phyloP scores from a whole-genome alignment of 495 filamentous ascomycete genomes.

The Penicillium parvum region DNA sequence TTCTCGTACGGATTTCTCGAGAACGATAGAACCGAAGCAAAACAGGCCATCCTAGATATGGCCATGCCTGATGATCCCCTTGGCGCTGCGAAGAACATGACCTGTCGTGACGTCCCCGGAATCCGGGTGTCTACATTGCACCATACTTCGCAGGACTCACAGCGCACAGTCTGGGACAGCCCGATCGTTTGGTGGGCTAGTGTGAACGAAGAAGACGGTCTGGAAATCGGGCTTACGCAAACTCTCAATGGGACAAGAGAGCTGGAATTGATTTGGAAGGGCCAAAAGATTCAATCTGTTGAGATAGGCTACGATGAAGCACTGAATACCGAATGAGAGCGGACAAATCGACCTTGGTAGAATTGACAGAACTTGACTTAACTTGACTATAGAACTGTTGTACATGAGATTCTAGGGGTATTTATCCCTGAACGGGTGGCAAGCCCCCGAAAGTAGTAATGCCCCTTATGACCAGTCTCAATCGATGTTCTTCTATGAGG shows the following conservation, averaged over 20 bases:
- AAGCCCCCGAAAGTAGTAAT: too few species aligned
- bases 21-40: constrained; percentile 42
- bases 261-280: constrained; percentile 68
- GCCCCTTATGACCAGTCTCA: too few species aligned
- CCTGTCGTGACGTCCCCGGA: constrained; percentile 59
- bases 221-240: constrained; percentile 70
- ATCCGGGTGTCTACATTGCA: constrained; percentile 49
- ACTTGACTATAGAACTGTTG: too few species aligned
- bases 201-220: constrained; percentile 73
- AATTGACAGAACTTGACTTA: too few species aligned
- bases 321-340: too few species aligned
- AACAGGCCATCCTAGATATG: constrained; percentile 63
- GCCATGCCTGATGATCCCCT: constrained; percentile 76
- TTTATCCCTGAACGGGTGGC: too few species aligned
- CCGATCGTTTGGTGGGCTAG: constrained; percentile 73
- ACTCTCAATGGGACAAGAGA: constrained; percentile 63
- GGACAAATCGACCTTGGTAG: too few species aligned
- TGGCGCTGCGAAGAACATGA: constrained; percentile 62
- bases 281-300: constrained; percentile 48
- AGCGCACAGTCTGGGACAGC: constrained; percentile 60
- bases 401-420: too few species aligned
- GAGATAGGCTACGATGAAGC: too few species aligned
- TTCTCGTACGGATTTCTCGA: constrained; percentile 98
- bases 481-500: too few species aligned
- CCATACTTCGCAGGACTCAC: constrained; percentile 16